Percentiles rank a stretch among this genome's conserved stretches.
Conservation (phyloP, 805 yeast genomes). For the Danielozyma ontarioensis region DNA sequence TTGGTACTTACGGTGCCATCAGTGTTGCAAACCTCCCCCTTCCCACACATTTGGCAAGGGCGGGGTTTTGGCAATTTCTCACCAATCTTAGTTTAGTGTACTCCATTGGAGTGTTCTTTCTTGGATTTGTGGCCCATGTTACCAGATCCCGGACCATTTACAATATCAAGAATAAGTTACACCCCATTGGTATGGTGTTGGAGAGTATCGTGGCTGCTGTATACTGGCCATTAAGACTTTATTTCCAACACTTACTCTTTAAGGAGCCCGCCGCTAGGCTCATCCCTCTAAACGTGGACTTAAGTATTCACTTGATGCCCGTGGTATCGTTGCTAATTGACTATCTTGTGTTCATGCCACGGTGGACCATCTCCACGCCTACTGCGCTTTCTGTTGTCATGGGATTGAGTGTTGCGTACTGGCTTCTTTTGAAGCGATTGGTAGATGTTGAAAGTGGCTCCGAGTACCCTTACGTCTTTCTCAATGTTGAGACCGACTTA, state of each 20-base stretch:
- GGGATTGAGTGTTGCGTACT: conserved; percentile 43
- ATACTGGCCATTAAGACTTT: conserved; percentile 65
- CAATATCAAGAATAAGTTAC: conserved; percentile 33
- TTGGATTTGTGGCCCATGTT: conserved; percentile 36
- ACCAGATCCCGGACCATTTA: conserved; percentile 18
- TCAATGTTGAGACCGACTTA: conserved; percentile 45
- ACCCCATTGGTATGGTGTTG: conserved; percentile 52
- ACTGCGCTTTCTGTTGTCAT: conserved; percentile 37
- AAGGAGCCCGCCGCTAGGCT: conserved; percentile 22
- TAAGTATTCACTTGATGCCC: conserved; percentile 59
- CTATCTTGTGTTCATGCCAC: conserved; percentile 48
- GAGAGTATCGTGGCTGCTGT: conserved; percentile 59
- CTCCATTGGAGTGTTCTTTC: conserved; percentile 38
- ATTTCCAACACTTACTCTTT: conserved; percentile 45
- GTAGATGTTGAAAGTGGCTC: conserved; percentile 45
- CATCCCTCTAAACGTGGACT: conserved; percentile 49
- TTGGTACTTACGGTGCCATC: conserved; percentile 25
- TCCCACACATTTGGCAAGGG: conserved; percentile 47
- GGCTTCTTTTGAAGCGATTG: conserved; percentile 45
- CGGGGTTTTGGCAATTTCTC: conserved; percentile 68
- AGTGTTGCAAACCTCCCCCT: conserved; percentile 22
- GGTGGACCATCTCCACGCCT: conserved; percentile 29
- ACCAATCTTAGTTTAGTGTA: conserved; percentile 57
- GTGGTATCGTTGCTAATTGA: conserved; percentile 47
- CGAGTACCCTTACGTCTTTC: conserved; percentile 63